These are phyloP conservation scores for Alternaria consortialis DNA, from an alignment of 2,329 filamentous ascomycete species.

Conservation along the genomic window DNA sequence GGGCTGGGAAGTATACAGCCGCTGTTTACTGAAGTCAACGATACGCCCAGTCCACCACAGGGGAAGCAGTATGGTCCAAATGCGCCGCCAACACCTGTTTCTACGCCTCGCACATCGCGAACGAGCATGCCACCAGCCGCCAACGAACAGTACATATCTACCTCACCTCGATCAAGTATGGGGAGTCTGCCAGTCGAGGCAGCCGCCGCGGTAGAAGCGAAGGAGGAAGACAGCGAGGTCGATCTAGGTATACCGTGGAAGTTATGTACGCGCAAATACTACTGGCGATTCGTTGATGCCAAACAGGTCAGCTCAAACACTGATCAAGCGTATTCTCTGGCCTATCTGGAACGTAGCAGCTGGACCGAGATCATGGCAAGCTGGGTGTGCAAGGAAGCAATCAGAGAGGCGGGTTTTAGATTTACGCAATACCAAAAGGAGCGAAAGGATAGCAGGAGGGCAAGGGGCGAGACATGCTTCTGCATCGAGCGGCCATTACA, in stretches of 20 bases:
- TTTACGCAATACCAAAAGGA: conserved; percentile 48
- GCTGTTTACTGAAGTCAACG: conserved; percentile 38
- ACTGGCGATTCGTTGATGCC: conserved; percentile 49
- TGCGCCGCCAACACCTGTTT: conserved; percentile 38
- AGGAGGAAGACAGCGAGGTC: conserved; percentile 42
- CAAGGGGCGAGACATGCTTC: conserved; percentile 48
- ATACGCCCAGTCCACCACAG: conserved; percentile 31
- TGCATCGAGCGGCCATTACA: conserved; percentile 45
- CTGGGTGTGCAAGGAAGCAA: conserved; percentile 51
- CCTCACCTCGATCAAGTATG: conserved; percentile 39
- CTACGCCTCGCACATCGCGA: conserved; percentile 36
- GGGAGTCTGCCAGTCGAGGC: conserved; percentile 41
- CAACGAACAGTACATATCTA: conserved; percentile 21
- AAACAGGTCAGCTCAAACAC: conserved; percentile 44
- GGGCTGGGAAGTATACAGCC: conserved; percentile 37
- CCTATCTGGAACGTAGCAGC: conserved; percentile 39
- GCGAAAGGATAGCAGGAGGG: conserved; percentile 38
- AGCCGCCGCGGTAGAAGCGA: conserved; percentile 43
- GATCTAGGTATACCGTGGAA: conserved; percentile 50
- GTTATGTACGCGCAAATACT: conserved; percentile 42
- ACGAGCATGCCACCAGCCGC: conserved; percentile 24
- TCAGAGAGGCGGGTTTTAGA: conserved; percentile 44
- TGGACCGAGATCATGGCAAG: conserved; percentile 50
- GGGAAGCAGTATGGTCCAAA: conserved; percentile 28
- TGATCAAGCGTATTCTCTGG: conserved; percentile 35